Conservation (phyloP, 176 grass and related monocot species). For the Juncus inflexus region DNA sequence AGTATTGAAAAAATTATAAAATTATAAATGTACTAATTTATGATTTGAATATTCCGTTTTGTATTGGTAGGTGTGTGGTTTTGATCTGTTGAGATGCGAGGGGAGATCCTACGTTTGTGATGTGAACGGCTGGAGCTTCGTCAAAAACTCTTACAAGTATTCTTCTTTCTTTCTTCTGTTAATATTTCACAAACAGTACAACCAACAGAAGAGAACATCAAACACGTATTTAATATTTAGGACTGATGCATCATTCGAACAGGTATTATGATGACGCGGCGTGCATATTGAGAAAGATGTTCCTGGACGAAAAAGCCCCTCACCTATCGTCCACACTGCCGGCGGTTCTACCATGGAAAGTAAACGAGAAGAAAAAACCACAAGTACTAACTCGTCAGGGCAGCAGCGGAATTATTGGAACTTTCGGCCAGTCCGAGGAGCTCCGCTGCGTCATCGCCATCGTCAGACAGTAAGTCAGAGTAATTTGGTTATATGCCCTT, state of each 20-base stretch:
- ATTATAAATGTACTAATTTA: neutral
- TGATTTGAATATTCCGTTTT: slow-evolving; percentile 18
- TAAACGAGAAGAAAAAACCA: slow-evolving; percentile 47
- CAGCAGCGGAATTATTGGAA: slow-evolving; percentile 53
- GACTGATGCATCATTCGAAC: slow-evolving; percentile 17
- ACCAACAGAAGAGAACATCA: too few relatives aligned
- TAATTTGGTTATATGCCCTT: neutral
- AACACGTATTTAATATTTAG: too few relatives aligned
- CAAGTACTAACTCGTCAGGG: slow-evolving; percentile 41
- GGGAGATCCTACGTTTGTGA: slow-evolving; percentile 92
- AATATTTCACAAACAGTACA: neutral
- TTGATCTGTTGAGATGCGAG: slow-evolving; percentile 88
- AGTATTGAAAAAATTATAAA: slow-evolving; percentile 23
- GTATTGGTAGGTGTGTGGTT: slow-evolving; percentile 77
- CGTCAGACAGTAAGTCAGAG: slow-evolving; percentile 82
- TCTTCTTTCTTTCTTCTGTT: slow-evolving; percentile 6
- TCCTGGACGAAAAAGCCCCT: slow-evolving; percentile 94
- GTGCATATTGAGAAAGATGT: slow-evolving; percentile 91
- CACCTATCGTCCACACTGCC: slow-evolving; percentile 87
- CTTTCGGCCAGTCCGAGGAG: slow-evolving; percentile 83
- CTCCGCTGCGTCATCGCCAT: slow-evolving; percentile 88
- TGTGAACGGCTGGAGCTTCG: slow-evolving; percentile 98
- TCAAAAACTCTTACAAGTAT: slow-evolving; percentile 97
- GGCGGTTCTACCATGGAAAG: slow-evolving; percentile 83
- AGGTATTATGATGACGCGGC: slow-evolving; percentile 95